Conservation (phyloP, 352 stramenopile genomes). For the Globisporangium acanthophoron region DNA sequence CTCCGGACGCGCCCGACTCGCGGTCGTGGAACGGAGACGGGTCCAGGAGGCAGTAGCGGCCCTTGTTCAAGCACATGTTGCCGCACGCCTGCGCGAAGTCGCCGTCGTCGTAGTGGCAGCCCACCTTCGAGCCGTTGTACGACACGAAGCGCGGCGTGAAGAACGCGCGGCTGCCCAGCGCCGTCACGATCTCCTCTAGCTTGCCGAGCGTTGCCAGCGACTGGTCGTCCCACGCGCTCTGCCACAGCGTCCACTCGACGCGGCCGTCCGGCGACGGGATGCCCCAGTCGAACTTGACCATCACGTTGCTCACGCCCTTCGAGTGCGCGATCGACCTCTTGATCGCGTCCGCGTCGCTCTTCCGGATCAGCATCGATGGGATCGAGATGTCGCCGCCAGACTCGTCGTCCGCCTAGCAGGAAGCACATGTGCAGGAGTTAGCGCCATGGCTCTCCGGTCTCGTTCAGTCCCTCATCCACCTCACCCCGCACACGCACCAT, state of each 20-base stretch:
- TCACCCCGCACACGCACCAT: slow-evolving; percentile 34
- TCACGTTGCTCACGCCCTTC: slow-evolving; percentile 88
- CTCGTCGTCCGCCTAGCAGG: slow-evolving; percentile 90
- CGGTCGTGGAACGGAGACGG: slow-evolving; percentile 93
- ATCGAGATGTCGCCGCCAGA: slow-evolving; percentile 96
- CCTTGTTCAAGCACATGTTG: slow-evolving; percentile 97
- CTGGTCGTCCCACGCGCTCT: slow-evolving; percentile 91
- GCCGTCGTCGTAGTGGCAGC: slow-evolving; percentile 81
- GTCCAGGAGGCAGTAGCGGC: slow-evolving; percentile 95
- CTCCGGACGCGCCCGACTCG: slow-evolving; percentile 87
- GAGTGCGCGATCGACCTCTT: slow-evolving; percentile 85
- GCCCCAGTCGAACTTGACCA: slow-evolving; percentile 94
- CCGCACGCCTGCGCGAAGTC: slow-evolving; percentile 78
- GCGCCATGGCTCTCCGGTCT: no score
- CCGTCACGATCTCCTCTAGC: slow-evolving; percentile 72
- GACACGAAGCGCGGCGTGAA: slow-evolving; percentile 97
- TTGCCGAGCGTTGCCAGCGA: slow-evolving; percentile 71
- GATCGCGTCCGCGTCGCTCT: slow-evolving; percentile 92
- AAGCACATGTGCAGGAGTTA: slow-evolving; percentile 1
- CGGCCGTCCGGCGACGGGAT: slow-evolving; percentile 92
- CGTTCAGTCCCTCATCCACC: background rate
- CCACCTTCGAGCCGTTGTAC: slow-evolving; percentile 93
- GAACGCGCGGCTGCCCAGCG: slow-evolving; percentile 89
- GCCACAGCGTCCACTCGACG: slow-evolving; percentile 97
- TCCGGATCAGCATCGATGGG: slow-evolving; percentile 94